Evolutionary conservation across 306 rosid genomes (phyloP), one percentile per base, ranked within the genome.

Genomic region (Delonix regia): DNA sequence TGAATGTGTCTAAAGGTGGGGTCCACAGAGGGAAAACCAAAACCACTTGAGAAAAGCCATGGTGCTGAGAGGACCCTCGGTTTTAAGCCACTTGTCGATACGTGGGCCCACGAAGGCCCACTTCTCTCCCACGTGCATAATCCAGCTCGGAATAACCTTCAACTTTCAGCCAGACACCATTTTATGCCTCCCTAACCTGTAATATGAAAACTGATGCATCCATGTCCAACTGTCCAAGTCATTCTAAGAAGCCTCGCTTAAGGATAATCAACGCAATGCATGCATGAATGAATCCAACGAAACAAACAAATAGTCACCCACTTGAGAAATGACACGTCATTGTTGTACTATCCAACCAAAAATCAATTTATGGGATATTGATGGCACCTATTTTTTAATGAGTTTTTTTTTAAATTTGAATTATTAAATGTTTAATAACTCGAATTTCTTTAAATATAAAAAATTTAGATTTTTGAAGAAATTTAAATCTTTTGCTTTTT

Each of bases 31-130:
- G 41, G 6, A 38, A 38, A 38, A 60, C 3, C 9, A 28, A 59
- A 27, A 60, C 66, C 66, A 60, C 47, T 41, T 1, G 1, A 21
- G 18, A 18, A 30, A n/a, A n/a, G n/a, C n/a, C n/a, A n/a, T n/a
- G n/a, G n/a, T n/a, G n/a, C n/a, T 11, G 64, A 57, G 3, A 12
- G 13, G 64, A 33, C 64, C 64, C n/a, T 57, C 2, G 64, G 64
- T 57, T 57, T 57, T 57, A 8, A 57, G 18, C 64, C 64, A 60
- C 41, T 60, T 60, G 66, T 14, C 66, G 41, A 60, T 60, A n/a
- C n/a, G 66, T 30, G 66, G 66, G 66, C 13, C 66, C 38, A n/a
- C n/a, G n/a, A n/a, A n/a, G n/a, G n/a, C n/a, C n/a, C n/a, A n/a
- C n/a, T n/a, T n/a, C n/a, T n/a, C n/a, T n/a, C 63, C 36, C 25